These are phyloP conservation scores for Striga hermonthica DNA, from an alignment of 305 asterid genomes.

Conservation along the genomic window DNA sequence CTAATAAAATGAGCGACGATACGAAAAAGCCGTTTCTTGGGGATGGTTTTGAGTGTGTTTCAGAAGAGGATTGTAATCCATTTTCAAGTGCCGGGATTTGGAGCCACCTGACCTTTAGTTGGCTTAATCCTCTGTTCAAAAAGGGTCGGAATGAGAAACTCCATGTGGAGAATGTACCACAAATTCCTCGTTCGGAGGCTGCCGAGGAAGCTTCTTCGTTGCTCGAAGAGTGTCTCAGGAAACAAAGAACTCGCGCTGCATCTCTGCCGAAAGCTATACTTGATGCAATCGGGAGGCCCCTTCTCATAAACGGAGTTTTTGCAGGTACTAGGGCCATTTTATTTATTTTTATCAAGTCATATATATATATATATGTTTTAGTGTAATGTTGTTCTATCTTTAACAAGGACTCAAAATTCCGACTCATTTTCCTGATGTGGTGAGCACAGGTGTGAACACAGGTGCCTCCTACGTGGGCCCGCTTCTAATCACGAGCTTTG, in stretches of 20 bases:
- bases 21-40: constrained; percentile 45
- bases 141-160: constrained; percentile 55
- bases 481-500: constrained; percentile 65
- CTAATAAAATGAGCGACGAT: constrained; percentile 29
- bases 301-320: constrained; percentile 59
- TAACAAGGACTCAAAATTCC: too few relatives aligned
- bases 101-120: constrained; percentile 62
- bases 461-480: constrained; percentile 76
- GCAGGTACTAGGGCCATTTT: constrained; percentile 51
- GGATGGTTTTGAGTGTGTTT: constrained; percentile 23
- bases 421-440: not conserved
- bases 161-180: constrained; percentile 50
- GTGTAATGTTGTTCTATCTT: too few relatives aligned
- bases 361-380: too few relatives aligned
- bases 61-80: constrained; percentile 32
- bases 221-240: constrained; percentile 55
- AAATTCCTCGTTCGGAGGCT: constrained; percentile 52
- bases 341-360: too few relatives aligned
- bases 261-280: constrained; percentile 57
- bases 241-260: constrained; percentile 38
- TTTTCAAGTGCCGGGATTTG: constrained; percentile 64
- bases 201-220: constrained; percentile 63
- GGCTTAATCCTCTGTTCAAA: constrained; percentile 75
- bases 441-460: constrained; percentile 60
- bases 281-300: constrained; percentile 43